phyloP scores from a whole-genome alignment of 1,284 basidiomycete species.

The Irpex rosettiformis region DNA sequence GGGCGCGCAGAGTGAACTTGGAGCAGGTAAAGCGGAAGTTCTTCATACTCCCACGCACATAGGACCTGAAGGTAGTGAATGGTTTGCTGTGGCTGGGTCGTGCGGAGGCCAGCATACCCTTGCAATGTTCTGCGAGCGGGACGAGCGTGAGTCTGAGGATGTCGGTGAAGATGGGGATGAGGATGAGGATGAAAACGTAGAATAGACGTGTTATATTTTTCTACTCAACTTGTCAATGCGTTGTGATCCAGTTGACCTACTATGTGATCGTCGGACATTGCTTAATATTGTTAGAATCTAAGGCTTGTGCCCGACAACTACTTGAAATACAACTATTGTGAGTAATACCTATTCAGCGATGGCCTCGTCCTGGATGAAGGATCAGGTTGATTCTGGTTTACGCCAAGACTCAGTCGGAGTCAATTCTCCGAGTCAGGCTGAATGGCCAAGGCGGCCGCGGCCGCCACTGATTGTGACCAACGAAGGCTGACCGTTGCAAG shows the following conservation, averaged over 20 bases:
- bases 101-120: slow-evolving; percentile 71
- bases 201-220: not conserved
- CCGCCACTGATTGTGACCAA: no score
- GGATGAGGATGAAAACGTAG: not conserved
- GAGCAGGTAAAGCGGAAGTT: slow-evolving; percentile 54
- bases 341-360: no score
- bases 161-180: not conserved
- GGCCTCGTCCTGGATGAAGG: no score
- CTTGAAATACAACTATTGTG: no score
- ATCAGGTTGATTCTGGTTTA: no score
- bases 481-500: no score
- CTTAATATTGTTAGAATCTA: not conserved
- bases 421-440: no score
- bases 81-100: slow-evolving; percentile 51
- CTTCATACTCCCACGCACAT: slow-evolving; percentile 53
- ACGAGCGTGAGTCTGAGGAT: slow-evolving; percentile 26
- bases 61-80: slow-evolving; percentile 59
- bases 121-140: slow-evolving; percentile 49
- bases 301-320: not conserved
- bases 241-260: not conserved
- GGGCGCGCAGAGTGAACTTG: slow-evolving; percentile 70
- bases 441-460: no score
- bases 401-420: no score
- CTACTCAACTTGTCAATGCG: not conserved
- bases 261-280: not conserved